Conservation (phyloP, 2,329 filamentous ascomycete species). For the Talaromyces sp. region DNA sequence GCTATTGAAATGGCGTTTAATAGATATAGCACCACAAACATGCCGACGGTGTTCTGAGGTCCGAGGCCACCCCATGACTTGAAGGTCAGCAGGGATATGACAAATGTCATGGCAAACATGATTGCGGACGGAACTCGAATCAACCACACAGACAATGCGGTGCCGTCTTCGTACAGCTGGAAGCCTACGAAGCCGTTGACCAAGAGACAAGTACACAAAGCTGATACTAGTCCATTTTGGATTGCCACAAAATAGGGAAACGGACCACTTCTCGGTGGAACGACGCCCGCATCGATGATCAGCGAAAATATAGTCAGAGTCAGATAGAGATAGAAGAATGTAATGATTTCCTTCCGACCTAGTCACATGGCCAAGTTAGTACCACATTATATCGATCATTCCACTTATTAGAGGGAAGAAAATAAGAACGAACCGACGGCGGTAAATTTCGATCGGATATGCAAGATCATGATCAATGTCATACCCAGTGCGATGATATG, state of each 20-base stretch:
- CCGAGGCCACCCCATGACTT: conserved; percentile 84
- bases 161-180: conserved; percentile 97
- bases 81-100: conserved; percentile 89
- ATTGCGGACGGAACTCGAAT: conserved; percentile 74
- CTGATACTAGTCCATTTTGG: conserved; percentile 82
- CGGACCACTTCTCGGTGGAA: conserved; percentile 75
- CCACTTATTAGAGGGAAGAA: background rate
- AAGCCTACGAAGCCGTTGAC: conserved; percentile 99
- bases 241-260: conserved; percentile 91
- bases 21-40: conserved; percentile 91
- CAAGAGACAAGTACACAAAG: conserved; percentile 82
- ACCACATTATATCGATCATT: conserved; percentile 2
- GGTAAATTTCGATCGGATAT: conserved; percentile 96
- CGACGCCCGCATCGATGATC: conserved; percentile 87
- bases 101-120: conserved; percentile 84
- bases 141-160: conserved; percentile 89
- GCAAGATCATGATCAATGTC: conserved; percentile 96
- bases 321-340: conserved; percentile 98
- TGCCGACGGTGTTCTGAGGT: conserved; percentile 80
- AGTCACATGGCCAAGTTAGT: conserved; percentile 14
- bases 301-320: conserved; percentile 85
- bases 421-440: conserved; percentile 73
- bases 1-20: conserved; percentile 85
- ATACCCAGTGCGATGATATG: conserved; percentile 89
- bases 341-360: conserved; percentile 73